Evolutionary conservation across 495 filamentous ascomycete species (phyloP).

Genomic region (Aspergillus mulundensis): DNA sequence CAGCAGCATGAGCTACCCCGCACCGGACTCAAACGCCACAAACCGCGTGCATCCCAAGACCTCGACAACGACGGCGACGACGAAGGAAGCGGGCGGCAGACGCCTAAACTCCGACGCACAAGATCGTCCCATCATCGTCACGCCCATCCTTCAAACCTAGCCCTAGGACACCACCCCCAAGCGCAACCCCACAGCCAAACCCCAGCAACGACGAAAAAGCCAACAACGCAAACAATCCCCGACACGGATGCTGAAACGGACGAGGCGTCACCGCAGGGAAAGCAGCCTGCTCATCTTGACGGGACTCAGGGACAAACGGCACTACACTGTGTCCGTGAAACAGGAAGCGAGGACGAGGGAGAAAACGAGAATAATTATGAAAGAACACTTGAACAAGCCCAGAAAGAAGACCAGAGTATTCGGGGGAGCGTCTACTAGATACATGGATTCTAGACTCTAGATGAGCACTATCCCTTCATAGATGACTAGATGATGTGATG

Average conservation of each 20-base stretch:
- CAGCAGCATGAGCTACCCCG: constrained; percentile 7
- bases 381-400: neutral
- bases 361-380: neutral
- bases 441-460: neutral
- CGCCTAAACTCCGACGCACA: constrained; percentile 21
- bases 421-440: constrained; percentile 36
- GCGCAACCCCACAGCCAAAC: neutral
- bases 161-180: neutral
- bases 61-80: constrained; percentile 50
- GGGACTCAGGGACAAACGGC: neutral
- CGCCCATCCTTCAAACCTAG: constrained; percentile 8
- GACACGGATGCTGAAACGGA: constrained; percentile 11
- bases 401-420: constrained; percentile 34
- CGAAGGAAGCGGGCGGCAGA: constrained; percentile 38
- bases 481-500: neutral
- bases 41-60: constrained; percentile 30
- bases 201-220: neutral
- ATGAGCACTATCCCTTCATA: neutral
- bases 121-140: constrained; percentile 27
- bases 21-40: constrained; percentile 13
- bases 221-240: neutral
- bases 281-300: neutral
- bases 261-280: neutral
- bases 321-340: neutral
- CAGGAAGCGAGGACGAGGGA: neutral